Base-by-base conservation (phyloP, 495 filamentous ascomycete species). In the Penicillium longicatenatum region DNA sequence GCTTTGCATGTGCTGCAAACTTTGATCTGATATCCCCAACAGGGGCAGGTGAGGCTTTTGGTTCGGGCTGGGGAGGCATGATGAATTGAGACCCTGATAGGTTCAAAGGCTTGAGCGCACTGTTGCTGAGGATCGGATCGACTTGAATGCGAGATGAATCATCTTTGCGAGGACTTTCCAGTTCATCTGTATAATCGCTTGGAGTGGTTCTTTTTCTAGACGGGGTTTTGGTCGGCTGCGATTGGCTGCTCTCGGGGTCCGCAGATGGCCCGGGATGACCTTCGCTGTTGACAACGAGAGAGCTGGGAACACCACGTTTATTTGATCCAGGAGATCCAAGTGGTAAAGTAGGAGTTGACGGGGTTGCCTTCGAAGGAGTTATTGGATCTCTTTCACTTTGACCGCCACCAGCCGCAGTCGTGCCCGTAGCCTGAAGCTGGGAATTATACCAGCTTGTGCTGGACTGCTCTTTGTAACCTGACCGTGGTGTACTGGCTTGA, bases 81-180 rank as follows among this genome's bases (percentile, higher is more conserved):
- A 96, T 84, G 68, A 96, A 96, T 68, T 97, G 92, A 10, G 91
- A 93, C 0, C 92, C 92, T 4, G 81, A 71, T 0, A 88, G 84
- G 63, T 97, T 96, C 16, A 96, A 73, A 3, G 87, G 84, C 49
- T 84, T 88, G 29, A 78, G 79, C 61, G 84, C 83, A 29, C 67
- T 70, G 59, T 89, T 86, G 33, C 77, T 76, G 29, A 84, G 78
- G 5, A 69, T 61, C 30, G 74, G 74, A 16, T 68, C 66, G 24
- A 72, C 63, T 30, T 67, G 68, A 16, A 76, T 67, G 11, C 79
- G 80, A 19, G 81, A 79, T 10, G 82, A 70, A 29, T 79, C 77
- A 14, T 82, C 77, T 67, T 91, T 91, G 57, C 77, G 74, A 2
- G 92, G 92, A 31, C 88, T 94, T 16, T 83, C 84, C 30, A 81